These are phyloP conservation scores for Sporothrix variecibatus DNA, from an alignment of 2,329 filamentous ascomycete species.

Conservation along the genomic window DNA sequence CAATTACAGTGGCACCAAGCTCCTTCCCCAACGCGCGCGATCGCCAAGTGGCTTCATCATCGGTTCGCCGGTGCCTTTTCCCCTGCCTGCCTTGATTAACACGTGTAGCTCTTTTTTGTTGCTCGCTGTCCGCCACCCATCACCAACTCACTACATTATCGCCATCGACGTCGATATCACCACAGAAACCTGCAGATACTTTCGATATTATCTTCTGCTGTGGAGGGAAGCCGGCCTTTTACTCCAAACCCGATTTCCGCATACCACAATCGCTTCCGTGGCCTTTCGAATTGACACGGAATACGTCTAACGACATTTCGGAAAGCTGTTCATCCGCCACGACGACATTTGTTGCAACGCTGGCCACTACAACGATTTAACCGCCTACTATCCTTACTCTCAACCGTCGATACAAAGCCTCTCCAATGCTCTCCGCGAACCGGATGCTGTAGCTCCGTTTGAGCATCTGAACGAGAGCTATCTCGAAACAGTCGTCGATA, in stretches of 20 bases:
- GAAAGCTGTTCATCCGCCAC: not conserved
- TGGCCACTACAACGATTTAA: not conserved
- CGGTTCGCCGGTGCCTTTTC: not conserved
- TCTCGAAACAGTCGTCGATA: not conserved
- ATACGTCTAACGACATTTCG: not conserved
- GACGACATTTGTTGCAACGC: not conserved
- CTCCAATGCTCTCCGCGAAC: constrained; percentile 21
- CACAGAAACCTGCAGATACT: not conserved
- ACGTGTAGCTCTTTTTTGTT: constrained; percentile 2
- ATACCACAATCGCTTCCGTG: not conserved
- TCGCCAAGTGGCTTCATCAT: constrained; percentile 28
- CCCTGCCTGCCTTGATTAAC: not conserved
- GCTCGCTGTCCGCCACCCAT: not conserved
- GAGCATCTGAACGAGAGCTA: constrained; percentile 21
- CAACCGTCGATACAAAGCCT: not conserved
- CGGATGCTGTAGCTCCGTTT: constrained; percentile 11
- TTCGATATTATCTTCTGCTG: not conserved
- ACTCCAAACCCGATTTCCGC: not conserved
- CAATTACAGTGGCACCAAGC: constrained; percentile 14
- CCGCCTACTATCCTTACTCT: not conserved
- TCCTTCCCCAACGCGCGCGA: constrained; percentile 1
- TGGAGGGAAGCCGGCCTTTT: constrained; percentile 19
- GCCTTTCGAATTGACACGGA: not conserved
- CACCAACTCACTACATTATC: not conserved
- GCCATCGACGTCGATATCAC: not conserved